Evolutionary conservation across 2,329 filamentous ascomycete species (phyloP).

Genomic region (Colletotrichum paranaense): DNA sequence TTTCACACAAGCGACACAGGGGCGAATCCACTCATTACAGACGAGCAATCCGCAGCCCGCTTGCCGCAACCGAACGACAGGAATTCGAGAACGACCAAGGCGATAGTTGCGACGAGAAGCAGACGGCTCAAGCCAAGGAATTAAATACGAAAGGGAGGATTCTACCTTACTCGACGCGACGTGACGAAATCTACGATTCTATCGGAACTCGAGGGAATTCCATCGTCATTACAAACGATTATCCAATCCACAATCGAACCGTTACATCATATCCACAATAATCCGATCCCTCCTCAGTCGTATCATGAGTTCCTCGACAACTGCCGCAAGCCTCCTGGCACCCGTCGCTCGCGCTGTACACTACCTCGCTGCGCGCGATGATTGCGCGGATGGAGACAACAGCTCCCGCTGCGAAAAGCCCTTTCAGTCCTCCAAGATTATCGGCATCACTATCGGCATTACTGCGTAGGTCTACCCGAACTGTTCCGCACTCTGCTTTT

Average conservation of each 20-base stretch:
- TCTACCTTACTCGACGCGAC: background rate
- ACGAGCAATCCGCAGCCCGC: slow-evolving; percentile 3
- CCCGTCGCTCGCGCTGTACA: slow-evolving; percentile 14
- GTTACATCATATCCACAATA: slow-evolving; percentile 6
- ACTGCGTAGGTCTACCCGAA: slow-evolving; percentile 18
- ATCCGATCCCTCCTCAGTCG: background rate
- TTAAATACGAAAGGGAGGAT: background rate
- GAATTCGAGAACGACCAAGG: slow-evolving; percentile 2
- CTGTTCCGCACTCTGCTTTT: too few species aligned
- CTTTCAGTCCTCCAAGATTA: slow-evolving; percentile 23
- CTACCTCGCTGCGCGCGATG: slow-evolving; percentile 15
- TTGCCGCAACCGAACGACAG: background rate
- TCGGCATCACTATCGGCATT: slow-evolving; percentile 23
- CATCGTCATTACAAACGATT: background rate
- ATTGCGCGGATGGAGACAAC: slow-evolving; percentile 14
- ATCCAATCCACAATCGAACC: background rate
- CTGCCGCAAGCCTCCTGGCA: slow-evolving; percentile 9
- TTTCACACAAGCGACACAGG: slow-evolving; percentile 31
- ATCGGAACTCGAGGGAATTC: background rate
- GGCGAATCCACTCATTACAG: slow-evolving; percentile 30
- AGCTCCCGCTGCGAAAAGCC: slow-evolving; percentile 29
- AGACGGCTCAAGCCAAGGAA: background rate
- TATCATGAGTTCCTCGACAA: background rate
- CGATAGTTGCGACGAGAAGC: slow-evolving; percentile 1
- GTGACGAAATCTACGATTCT: background rate